These are phyloP conservation scores for Catharanthus roseus DNA, from an alignment of 257 asterid species.

Conservation along the genomic window DNA sequence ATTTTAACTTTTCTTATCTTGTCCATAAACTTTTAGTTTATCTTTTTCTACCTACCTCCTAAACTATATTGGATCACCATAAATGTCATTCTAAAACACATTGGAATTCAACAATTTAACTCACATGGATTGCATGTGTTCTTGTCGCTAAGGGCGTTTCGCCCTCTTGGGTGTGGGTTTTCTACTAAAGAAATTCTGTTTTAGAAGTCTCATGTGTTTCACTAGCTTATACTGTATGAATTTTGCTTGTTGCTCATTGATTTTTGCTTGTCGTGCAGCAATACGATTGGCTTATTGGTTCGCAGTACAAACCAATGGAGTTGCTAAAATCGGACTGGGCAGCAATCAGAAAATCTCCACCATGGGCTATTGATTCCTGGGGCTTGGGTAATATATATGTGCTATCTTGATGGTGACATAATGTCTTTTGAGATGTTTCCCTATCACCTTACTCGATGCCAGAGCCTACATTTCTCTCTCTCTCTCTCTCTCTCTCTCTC, in stretches of 20 bases:
- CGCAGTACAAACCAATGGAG: conserved; percentile 95
- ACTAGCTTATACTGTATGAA: not conserved
- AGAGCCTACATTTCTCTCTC: not conserved
- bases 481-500: not conserved
- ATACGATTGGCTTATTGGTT: conserved; percentile 93
- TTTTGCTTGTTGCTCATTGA: conserved; percentile 3
- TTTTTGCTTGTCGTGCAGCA: conserved; percentile 47
- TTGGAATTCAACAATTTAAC: too few relatives aligned
- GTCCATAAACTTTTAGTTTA: too few relatives aligned
- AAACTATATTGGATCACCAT: too few relatives aligned
- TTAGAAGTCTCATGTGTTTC: not conserved
- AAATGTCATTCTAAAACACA: too few relatives aligned
- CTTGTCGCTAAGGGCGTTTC: not conserved
- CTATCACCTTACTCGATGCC: not conserved
- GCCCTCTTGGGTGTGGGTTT: not conserved
- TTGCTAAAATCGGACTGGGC: conserved; percentile 87
- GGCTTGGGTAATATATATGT: conserved; percentile 67
- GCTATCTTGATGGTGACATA: not conserved
- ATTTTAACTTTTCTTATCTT: too few relatives aligned
- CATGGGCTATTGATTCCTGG: conserved; percentile 98
- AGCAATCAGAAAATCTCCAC: conserved; percentile 80
- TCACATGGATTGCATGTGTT: too few relatives aligned
- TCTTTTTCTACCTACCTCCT: too few relatives aligned
- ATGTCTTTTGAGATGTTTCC: not conserved
- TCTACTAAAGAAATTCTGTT: not conserved